Conservation (phyloP, 169 alveolate genomes). For the Amoebophrya sp. region DNA sequence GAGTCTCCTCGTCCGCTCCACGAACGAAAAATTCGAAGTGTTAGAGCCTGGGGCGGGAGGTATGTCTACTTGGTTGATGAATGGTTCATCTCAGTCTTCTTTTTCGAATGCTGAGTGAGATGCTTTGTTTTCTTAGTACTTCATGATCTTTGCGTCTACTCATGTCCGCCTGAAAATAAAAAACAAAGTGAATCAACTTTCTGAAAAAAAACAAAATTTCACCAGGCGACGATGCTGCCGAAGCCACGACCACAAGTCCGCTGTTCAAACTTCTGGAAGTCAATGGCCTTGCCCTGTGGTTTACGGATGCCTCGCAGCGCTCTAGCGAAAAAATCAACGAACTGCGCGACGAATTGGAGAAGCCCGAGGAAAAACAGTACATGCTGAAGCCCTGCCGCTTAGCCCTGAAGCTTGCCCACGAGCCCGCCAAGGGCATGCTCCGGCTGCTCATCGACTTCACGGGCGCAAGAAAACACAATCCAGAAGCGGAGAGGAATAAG, state of each 20-base stretch:
- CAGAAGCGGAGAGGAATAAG: too few relatives aligned
- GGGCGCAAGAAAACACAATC: neutral
- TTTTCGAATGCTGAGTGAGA: too few relatives aligned
- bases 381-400: slow-evolving; percentile 4
- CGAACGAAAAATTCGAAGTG: neutral
- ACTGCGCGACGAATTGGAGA: too few relatives aligned
- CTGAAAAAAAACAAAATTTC: too few relatives aligned
- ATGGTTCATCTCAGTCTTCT: too few relatives aligned
- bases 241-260: neutral
- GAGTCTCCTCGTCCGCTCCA: neutral
- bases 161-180: too few relatives aligned
- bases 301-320: neutral
- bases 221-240: too few relatives aligned
- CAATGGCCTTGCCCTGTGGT: neutral
- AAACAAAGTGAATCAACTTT: too few relatives aligned
- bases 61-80: too few relatives aligned
- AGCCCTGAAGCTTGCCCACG: neutral
- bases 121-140: too few relatives aligned
- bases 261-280: neutral
- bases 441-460: neutral
- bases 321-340: too few relatives aligned
- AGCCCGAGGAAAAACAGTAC: neutral
- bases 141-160: too few relatives aligned
- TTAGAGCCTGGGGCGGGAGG: neutral
- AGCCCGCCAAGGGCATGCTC: neutral